phyloP scores from a whole-genome alignment of 164 flowering plant genomes.

The Kalanchoe fedtschenkoi region DNA sequence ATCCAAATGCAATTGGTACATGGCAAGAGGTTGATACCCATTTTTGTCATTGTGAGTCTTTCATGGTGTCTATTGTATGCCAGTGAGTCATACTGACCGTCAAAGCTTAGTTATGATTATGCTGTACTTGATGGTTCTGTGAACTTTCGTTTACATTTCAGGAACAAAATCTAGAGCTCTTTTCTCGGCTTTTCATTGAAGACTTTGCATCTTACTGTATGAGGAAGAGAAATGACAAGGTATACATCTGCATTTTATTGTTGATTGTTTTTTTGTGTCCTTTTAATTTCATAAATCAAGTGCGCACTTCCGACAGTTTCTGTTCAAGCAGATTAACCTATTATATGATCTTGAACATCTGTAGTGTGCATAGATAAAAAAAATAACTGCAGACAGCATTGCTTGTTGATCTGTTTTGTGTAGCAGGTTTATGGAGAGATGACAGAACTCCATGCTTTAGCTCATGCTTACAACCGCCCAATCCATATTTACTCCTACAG shows the following conservation, averaged over 20 bases:
- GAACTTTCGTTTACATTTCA: not conserved
- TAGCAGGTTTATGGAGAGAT: not conserved
- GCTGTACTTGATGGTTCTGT: not conserved
- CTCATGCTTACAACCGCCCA: not conserved
- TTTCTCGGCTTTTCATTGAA: not conserved
- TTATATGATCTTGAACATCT: not conserved
- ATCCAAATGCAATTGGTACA: no score
- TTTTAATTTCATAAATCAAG: not conserved
- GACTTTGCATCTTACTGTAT: not conserved
- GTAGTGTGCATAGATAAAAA: no score
- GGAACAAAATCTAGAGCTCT: not conserved
- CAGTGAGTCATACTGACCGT: no score
- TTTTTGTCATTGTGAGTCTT: not conserved
- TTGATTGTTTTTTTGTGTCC: not conserved
- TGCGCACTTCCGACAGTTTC: not conserved
- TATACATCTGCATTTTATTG: not conserved
- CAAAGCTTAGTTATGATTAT: no score
- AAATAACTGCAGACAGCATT: not conserved
- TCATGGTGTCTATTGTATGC: not conserved
- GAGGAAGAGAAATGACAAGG: not conserved
- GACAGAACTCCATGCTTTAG: not conserved
- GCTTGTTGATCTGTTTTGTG: no score
- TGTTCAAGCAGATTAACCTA: not conserved
- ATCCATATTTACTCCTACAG: not conserved
- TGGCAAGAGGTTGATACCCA: no score